These are phyloP conservation scores for Pseudogymnoascus sp. DNA, from an alignment of 2,329 filamentous ascomycete species.

Conservation along the genomic window DNA sequence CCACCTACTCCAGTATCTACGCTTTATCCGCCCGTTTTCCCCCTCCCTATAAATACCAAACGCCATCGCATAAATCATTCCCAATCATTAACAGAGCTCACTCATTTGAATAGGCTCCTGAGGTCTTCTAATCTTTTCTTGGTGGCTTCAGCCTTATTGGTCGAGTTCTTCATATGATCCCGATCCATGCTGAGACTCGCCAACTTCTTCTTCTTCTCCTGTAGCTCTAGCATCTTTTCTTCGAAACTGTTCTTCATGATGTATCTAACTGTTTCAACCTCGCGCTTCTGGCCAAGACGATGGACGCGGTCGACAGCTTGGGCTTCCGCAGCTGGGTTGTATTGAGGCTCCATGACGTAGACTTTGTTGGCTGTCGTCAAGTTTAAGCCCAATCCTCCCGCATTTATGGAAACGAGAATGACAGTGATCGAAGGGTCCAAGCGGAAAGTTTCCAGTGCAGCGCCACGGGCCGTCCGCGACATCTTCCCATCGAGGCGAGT, in stretches of 20 bases:
- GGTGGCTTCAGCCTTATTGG: conserved; percentile 27
- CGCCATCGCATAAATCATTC: background rate
- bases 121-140: conserved; percentile 46
- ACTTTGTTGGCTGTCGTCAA: conserved; percentile 78
- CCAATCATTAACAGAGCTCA: conserved; percentile 10
- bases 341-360: conserved; percentile 97
- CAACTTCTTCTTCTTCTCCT: conserved; percentile 86
- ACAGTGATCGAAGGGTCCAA: conserved; percentile 64
- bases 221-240: conserved; percentile 82
- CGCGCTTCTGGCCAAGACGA: conserved; percentile 79
- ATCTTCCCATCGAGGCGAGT: conserved; percentile 88
- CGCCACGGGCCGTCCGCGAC: conserved; percentile 63
- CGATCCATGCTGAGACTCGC: conserved; percentile 79
- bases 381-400: conserved; percentile 86
- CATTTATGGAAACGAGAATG: conserved; percentile 86
- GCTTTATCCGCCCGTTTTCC: background rate
- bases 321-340: conserved; percentile 89
- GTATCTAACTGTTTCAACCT: conserved; percentile 78
- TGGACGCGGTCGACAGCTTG: conserved; percentile 93
- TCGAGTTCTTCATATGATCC: conserved; percentile 16
- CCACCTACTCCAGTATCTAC: background rate
- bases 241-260: conserved; percentile 90
- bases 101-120: conserved; percentile 44
- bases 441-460: conserved; percentile 70
- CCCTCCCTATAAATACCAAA: background rate